Percentiles rank a stretch among this genome's conserved stretches.
Evolutionary conservation across 225 moss, liverwort and hornwort species (phyloP).

Genomic region (Pseudisothecium myosuroides): DNA sequence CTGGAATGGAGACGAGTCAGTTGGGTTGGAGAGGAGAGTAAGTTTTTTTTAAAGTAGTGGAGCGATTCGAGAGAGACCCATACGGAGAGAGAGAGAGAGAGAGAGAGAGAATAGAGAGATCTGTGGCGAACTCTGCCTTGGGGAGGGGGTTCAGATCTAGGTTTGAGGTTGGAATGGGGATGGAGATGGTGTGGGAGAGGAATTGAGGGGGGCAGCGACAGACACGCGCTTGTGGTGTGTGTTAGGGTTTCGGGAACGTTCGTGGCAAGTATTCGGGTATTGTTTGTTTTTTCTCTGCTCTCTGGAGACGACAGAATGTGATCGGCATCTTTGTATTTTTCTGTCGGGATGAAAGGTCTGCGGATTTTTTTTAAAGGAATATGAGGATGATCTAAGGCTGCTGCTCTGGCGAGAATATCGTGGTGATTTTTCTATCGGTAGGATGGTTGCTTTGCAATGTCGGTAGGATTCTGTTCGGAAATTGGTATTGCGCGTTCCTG

Average conservation of each 20-base stretch:
- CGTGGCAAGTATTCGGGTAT: neutral
- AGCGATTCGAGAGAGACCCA: neutral
- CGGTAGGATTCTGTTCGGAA: neutral
- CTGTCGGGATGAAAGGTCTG: neutral
- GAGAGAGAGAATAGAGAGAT: neutral
- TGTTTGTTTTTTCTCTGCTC: neutral
- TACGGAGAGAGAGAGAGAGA: no score
- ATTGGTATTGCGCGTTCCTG: neutral
- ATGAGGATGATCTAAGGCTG: neutral
- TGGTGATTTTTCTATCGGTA: neutral
- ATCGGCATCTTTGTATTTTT: neutral
- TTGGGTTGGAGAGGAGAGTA: neutral
- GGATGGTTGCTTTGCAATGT: neutral
- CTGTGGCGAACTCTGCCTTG: neutral
- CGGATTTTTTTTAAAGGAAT: neutral
- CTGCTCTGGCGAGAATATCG: neutral
- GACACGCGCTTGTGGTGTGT: neutral
- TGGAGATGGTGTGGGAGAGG: neutral
- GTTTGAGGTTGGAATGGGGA: neutral
- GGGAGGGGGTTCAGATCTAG: slow-evolving; percentile 9
- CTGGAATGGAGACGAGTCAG: slow-evolving; percentile 8
- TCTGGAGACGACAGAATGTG: neutral
- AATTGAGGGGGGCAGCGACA: neutral
- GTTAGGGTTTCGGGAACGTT: slow-evolving; percentile 17
- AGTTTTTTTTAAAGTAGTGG: neutral